Percentiles rank a stretch among this genome's conserved stretches.
phyloP scores from a whole-genome alignment of 228 moss, liverwort and hornwort genomes.

The Sphagnum fallax region DNA sequence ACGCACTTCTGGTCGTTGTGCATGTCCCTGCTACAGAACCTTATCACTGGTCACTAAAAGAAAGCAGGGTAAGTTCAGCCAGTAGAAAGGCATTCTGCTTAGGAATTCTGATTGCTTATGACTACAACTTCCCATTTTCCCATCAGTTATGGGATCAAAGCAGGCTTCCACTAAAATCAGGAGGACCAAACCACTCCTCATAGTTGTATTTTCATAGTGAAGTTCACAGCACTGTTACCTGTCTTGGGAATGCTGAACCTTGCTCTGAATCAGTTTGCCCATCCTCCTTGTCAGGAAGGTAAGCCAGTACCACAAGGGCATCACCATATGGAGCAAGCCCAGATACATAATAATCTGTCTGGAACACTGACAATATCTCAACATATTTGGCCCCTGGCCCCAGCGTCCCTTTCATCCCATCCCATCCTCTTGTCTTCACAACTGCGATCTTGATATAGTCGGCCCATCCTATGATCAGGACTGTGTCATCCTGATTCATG shows the following conservation, averaged over 20 bases:
- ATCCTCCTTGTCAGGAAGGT: conserved; percentile 61
- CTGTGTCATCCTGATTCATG: conserved; percentile 64
- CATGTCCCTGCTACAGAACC: conserved; percentile 54
- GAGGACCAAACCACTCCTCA: too few species aligned
- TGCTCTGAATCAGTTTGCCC: conserved; percentile 37
- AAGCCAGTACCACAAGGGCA: conserved; percentile 87
- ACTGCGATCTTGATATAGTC: conserved; percentile 89
- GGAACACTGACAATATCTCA: conserved; percentile 66
- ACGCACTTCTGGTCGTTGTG: conserved; percentile 93
- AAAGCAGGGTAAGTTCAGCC: too few species aligned
- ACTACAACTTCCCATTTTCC: too few species aligned
- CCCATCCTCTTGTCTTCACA: conserved; percentile 67
- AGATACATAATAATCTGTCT: conserved; percentile 70
- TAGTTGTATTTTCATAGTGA: too few species aligned
- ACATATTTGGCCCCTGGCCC: conserved; percentile 74
- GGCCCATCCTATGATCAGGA: conserved; percentile 90
- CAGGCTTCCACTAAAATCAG: too few species aligned
- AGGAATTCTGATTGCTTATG: too few species aligned
- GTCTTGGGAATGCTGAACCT: conserved; percentile 42
- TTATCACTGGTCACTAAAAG: not conserved
- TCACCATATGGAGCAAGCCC: conserved; percentile 94
- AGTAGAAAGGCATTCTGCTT: too few species aligned
- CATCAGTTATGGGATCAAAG: too few species aligned
- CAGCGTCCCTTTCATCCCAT: conserved; percentile 61
- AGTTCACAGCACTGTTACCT: conserved; percentile 14